Evolutionary conservation across 495 filamentous ascomycete genomes (phyloP).

Genomic region (Clohesyomyces aquaticus): DNA sequence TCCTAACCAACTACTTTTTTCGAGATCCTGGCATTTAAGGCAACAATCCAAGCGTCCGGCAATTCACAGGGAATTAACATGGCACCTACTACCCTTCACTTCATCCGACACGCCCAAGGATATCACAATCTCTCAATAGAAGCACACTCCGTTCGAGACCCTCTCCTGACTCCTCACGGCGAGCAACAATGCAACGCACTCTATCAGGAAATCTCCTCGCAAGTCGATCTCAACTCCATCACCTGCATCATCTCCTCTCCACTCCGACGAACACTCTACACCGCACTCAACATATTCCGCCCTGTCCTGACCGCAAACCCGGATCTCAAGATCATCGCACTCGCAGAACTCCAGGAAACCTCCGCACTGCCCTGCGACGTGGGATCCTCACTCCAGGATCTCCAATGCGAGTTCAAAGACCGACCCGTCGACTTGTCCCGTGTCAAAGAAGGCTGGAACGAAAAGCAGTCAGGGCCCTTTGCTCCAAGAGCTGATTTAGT

Average conservation of each 20-base stretch:
- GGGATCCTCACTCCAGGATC: slow-evolving; percentile 58
- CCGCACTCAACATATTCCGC: slow-evolving; percentile 71
- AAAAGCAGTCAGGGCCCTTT: slow-evolving; percentile 63
- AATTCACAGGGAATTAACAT: slow-evolving; percentile 10
- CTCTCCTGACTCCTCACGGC: slow-evolving; percentile 76
- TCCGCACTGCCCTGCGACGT: slow-evolving; percentile 78
- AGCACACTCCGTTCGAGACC: slow-evolving; percentile 66
- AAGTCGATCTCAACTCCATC: slow-evolving; percentile 57
- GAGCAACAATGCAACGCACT: slow-evolving; percentile 73
- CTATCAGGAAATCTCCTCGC: slow-evolving; percentile 59
- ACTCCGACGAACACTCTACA: slow-evolving; percentile 81
- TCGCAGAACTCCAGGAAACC: slow-evolving; percentile 84
- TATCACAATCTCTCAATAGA: slow-evolving; percentile 70
- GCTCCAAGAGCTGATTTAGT: slow-evolving; percentile 62
- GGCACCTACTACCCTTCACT: slow-evolving; percentile 36
- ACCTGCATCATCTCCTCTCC: slow-evolving; percentile 81
- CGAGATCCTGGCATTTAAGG: too few relatives aligned
- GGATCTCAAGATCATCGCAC: slow-evolving; percentile 62
- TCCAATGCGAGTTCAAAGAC: slow-evolving; percentile 64
- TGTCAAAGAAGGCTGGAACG: slow-evolving; percentile 69
- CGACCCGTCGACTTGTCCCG: slow-evolving; percentile 65
- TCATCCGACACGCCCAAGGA: slow-evolving; percentile 61
- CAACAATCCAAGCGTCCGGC: too few relatives aligned
- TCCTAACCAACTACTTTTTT: background rate
- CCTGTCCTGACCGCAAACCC: slow-evolving; percentile 54